These are phyloP conservation scores for Diutina scorzettiae DNA, from an alignment of 1,139 yeast species.

Conservation along the genomic window DNA sequence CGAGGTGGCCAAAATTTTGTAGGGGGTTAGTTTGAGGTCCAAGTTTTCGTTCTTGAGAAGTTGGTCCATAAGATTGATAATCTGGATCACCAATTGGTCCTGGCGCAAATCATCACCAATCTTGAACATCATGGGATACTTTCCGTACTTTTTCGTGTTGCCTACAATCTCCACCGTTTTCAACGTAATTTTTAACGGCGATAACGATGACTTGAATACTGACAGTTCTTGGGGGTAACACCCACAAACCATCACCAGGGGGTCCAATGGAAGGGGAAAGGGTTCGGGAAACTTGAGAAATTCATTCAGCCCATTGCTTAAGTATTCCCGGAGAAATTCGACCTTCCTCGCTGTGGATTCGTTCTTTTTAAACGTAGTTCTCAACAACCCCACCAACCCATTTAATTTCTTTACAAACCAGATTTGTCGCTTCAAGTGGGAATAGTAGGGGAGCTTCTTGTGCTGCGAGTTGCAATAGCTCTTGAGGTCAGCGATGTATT, in stretches of 20 bases:
- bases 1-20: constrained; percentile 82
- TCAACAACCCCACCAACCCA: constrained; percentile 26
- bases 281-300: constrained; percentile 35
- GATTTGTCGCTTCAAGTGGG: constrained; percentile 30
- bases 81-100: constrained; percentile 91
- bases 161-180: constrained; percentile 41
- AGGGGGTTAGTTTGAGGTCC: constrained; percentile 80
- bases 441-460: constrained; percentile 24
- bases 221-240: constrained; percentile 69
- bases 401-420: constrained; percentile 35
- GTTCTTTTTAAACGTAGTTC: constrained; percentile 29
- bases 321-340: constrained; percentile 30
- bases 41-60: constrained; percentile 80
- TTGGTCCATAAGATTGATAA: constrained; percentile 84
- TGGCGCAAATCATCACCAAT: constrained; percentile 94
- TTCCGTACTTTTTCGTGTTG: constrained; percentile 27
- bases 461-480: constrained; percentile 15
- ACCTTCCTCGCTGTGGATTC: constrained; percentile 33
- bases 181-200: constrained; percentile 77
- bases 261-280: constrained; percentile 63
- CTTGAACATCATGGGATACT: constrained; percentile 81
- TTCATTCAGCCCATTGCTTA: constrained; percentile 30
- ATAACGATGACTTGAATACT: constrained; percentile 82
- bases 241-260: constrained; percentile 56
- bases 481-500: constrained; percentile 28